Evolutionary conservation across 2,329 filamentous ascomycete genomes (phyloP).

Genomic region (Incumbomyces delicatus): DNA sequence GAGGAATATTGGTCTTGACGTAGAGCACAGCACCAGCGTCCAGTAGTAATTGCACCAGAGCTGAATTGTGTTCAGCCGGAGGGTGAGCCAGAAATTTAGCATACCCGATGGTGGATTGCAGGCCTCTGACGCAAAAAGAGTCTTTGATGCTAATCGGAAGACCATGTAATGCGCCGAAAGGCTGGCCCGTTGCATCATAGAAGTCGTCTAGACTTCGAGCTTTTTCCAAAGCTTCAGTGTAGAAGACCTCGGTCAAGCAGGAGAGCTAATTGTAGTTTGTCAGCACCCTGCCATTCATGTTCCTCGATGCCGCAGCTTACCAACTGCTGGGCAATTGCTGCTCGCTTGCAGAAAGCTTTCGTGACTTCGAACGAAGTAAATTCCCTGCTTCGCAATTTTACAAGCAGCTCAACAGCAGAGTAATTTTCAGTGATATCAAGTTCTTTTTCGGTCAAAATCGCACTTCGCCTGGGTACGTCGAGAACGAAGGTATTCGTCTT

Average conservation of each 20-base stretch:
- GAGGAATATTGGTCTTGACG: conserved; percentile 47
- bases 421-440: too few species aligned
- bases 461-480: neutral
- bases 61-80: conserved; percentile 21
- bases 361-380: conserved; percentile 11
- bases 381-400: too few species aligned
- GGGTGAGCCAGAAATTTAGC: conserved; percentile 12
- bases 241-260: conserved; percentile 23
- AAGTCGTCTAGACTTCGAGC: conserved; percentile 21
- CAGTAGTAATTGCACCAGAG: conserved; percentile 36
- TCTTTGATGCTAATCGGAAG: conserved; percentile 26
- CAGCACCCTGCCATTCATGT: too few species aligned
- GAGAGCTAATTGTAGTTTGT: too few species aligned
- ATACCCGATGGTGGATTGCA: conserved; percentile 18
- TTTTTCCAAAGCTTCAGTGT: conserved; percentile 18
- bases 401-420: too few species aligned
- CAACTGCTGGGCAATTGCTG: conserved; percentile 19
- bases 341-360: conserved; percentile 19
- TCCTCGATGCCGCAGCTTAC: conserved; percentile 8
- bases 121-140: conserved; percentile 16
- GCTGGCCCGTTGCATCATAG: conserved; percentile 15
- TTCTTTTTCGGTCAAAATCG: too few species aligned
- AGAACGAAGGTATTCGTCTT: neutral
- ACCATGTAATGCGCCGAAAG: conserved; percentile 23
- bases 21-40: conserved; percentile 30